Percentiles rank a stretch among this genome's conserved stretches.
phyloP scores from a whole-genome alignment of 1,284 basidiomycete species.

The Apiotrichum porosum region DNA sequence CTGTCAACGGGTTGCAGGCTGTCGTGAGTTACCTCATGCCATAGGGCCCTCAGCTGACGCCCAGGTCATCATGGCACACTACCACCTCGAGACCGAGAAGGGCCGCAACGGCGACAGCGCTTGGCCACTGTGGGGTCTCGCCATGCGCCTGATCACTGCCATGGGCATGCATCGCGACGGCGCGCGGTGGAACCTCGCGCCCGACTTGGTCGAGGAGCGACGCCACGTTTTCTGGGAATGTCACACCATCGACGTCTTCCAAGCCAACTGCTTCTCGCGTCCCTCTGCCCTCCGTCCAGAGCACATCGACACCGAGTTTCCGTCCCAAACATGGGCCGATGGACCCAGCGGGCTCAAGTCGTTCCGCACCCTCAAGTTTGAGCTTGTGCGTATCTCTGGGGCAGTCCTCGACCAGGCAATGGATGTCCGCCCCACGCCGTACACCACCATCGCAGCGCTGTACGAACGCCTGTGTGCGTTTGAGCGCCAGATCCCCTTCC shows the following conservation, averaged over 20 bases:
- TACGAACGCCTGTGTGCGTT: conserved; percentile 28
- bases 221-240: conserved; percentile 30
- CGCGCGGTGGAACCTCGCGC: conserved; percentile 35
- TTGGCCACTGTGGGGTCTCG: conserved; percentile 32
- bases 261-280: conserved; percentile 32
- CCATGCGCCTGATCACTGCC: conserved; percentile 14
- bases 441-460: conserved; percentile 18
- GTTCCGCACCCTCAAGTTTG: conserved; percentile 29
- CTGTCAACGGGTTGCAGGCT: conserved; percentile 37
- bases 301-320: conserved; percentile 34
- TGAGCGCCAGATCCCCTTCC: conserved; percentile 26
- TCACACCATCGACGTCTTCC: conserved; percentile 28
- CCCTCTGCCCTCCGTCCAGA: conserved; percentile 23
- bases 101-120: conserved; percentile 30
- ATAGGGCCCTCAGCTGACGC: not conserved
- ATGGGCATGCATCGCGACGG: conserved; percentile 46
- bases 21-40: conserved; percentile 6
- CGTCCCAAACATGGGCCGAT: conserved; percentile 11
- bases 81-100: conserved; percentile 24
- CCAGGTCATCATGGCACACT: conserved; percentile 22
- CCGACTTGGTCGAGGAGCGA: conserved; percentile 34
- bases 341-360: conserved; percentile 5
- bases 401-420: conserved; percentile 25
- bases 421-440: conserved; percentile 20
- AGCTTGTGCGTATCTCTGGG: conserved; percentile 26